Base-by-base conservation (phyloP, 2,329 filamentous ascomycete species). In the Leptodontidium sp. region DNA sequence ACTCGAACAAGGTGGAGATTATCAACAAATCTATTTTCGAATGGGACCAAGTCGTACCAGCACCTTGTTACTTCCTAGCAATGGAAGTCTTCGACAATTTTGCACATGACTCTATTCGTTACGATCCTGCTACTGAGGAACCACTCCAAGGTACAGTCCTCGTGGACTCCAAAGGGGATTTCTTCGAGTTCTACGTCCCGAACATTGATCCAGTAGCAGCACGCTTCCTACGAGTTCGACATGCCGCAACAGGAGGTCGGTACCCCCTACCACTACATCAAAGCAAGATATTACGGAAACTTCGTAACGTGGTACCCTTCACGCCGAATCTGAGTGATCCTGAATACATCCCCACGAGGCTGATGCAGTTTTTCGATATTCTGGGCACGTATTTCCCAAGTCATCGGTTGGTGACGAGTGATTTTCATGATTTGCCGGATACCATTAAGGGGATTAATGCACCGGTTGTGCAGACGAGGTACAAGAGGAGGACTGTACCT, bases 41-140 rank as follows among this genome's bases (percentile, higher is more conserved):
- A 80, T 99, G 96, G 95, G 84, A 91, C 72, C 88, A 88, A 58
- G 93, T 92, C 73, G 93, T 98, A n/a, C 91, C 93, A 9, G 92
- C 91, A 2, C 96, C 95, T 0, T 98, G 96, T 83, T 99, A 97
- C 85, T 98, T 99, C 84, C 88, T 99, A 52, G 96, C 95, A 55
- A 91, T 99, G 81, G 96, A 99, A 81, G 96, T 99, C 73, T 97
- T 98, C 77, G 96, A 99, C 84, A 99, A 99, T 82, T 98, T 99
- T 79, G 90, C 93, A 45, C 97, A 99, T 83, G 96, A 99, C 82
- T 88, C 91, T 68, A 89, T 99, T 71, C 94, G 97, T 72, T 99
- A 98, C 82, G 91, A 98, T 81, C 85, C 91, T 12, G 81, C 85
- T 69, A 97, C 94, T 12, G 92, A 93, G 78, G 84, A 91, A 73